Base-by-base conservation (phyloP, 1,284 basidiomycete species). In the Pseudomicrostroma phylloplanum region DNA sequence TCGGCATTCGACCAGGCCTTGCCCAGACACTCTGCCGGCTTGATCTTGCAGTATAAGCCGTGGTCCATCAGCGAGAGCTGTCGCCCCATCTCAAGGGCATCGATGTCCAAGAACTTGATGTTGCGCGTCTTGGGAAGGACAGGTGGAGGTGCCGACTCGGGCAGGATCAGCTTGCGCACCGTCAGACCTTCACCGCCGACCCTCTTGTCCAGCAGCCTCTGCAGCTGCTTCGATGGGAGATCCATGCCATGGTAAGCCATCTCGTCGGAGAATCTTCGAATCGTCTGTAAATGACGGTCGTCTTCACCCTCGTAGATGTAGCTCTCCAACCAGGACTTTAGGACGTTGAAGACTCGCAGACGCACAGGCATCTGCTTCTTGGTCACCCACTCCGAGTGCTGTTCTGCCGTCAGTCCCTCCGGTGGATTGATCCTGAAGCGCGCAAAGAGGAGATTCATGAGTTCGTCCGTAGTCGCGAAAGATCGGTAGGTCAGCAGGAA, bases 401-500 rank as follows among this genome's bases (percentile, higher is more conserved):
- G 89, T 0, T 83, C 78, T 0, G 83, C 80, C 6, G 81, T 83
- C 19, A 98, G 79, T 11, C 85, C 87, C 0, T 85, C 82, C 0
- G 94, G 96, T 13, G 89, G 84, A 54, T 85, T 81, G 49, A 96
- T 88, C 71, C 85, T 85, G 81, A 92, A 98, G 6, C 96, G 87
- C 61, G 86, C 84, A 11, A 90, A 85, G 26, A 99, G 85, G n/a
- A 91, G 82, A 58, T 91, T 87, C 63, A 97, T 88, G 23, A 98
- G 81, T 63, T 92, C 88, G 61, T 91, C 85, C 19, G 91, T 83
- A 0, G 88, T 88, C 15, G 91, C 92, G 80, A 98, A 98, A 0
- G 92, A 94, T 70, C 93, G 91, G 83, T 92, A 96, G 0, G 96
- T 98, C 85, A 96, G 89, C 66, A 98, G 80, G 85, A 98, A 99